Percentiles rank a stretch among this genome's conserved stretches.
Conservation (phyloP, 2,329 filamentous ascomycete genomes). For the Clonostachys rhizophaga region DNA sequence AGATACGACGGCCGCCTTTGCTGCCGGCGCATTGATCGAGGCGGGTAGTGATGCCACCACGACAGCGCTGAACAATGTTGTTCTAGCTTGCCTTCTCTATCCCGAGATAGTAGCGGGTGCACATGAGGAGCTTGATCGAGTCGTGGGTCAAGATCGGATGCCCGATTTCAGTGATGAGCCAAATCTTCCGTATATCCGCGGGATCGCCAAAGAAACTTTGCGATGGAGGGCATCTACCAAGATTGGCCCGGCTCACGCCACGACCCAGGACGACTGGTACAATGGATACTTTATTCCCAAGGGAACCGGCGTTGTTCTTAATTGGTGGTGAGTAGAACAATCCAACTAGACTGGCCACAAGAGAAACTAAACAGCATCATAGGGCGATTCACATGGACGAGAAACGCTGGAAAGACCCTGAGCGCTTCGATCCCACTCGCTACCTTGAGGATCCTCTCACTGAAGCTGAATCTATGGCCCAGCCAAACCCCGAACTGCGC, state of each 20-base stretch:
- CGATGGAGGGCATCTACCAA: conserved; percentile 37
- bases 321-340: conserved; percentile 23
- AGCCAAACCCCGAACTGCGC: conserved; percentile 30
- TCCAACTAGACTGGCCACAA: not conserved
- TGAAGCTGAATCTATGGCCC: conserved; percentile 15
- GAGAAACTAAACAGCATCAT: conserved; percentile 1
- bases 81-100: conserved; percentile 37
- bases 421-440: conserved; percentile 34
- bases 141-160: conserved; percentile 29
- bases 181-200: conserved; percentile 37
- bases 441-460: conserved; percentile 14
- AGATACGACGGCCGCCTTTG: conserved; percentile 11
- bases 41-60: conserved; percentile 4
- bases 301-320: conserved; percentile 31
- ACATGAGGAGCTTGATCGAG: conserved; percentile 28
- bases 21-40: conserved; percentile 4
- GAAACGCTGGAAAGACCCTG: conserved; percentile 29
- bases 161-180: conserved; percentile 32
- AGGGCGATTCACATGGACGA: conserved; percentile 43
- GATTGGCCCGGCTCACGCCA: conserved; percentile 28
- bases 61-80: conserved; percentile 24
- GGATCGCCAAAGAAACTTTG: conserved; percentile 36
- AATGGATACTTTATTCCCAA: conserved; percentile 36
- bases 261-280: conserved; percentile 25
- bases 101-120: conserved; percentile 30